phyloP scores from a whole-genome alignment of 768 basidiomycete species.

The Kwoniella botswanensis region DNA sequence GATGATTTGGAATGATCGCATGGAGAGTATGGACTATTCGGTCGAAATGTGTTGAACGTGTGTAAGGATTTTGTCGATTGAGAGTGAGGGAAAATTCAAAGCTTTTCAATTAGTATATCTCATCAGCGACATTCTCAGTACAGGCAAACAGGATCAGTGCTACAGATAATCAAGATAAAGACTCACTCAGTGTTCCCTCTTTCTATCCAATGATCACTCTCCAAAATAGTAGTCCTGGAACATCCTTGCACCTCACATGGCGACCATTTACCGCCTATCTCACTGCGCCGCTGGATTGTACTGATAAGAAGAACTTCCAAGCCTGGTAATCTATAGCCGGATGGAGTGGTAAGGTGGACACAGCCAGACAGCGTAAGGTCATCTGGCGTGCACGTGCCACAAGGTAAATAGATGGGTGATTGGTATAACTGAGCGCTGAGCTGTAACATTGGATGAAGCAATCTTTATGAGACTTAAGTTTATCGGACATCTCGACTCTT shows the following conservation, averaged over 20 bases:
- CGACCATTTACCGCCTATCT: neutral
- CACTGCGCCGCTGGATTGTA: neutral
- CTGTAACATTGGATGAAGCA: neutral
- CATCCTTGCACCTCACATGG: neutral
- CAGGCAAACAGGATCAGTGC: too few relatives aligned
- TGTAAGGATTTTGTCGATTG: neutral
- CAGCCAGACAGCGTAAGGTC: neutral
- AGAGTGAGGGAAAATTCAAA: neutral
- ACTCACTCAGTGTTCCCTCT: neutral
- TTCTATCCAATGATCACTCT: neutral
- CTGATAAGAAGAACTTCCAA: neutral
- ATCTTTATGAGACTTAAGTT: neutral
- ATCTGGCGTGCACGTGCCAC: neutral
- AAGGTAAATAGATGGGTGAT: neutral
- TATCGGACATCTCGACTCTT: too few relatives aligned
- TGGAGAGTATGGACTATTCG: neutral
- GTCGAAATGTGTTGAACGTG: conserved; percentile 2
- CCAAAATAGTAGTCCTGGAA: neutral
- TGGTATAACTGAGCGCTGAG: neutral
- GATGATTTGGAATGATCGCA: neutral
- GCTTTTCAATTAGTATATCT: neutral
- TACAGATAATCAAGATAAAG: too few relatives aligned
- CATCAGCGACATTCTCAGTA: too few relatives aligned
- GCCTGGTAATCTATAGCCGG: neutral
- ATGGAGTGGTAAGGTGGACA: neutral